Percentiles rank a stretch among this genome's conserved stretches.
These are phyloP conservation scores for Hsuehochloa calcarea DNA, from an alignment of 176 grass and related monocot genomes.

Conservation along the genomic window DNA sequence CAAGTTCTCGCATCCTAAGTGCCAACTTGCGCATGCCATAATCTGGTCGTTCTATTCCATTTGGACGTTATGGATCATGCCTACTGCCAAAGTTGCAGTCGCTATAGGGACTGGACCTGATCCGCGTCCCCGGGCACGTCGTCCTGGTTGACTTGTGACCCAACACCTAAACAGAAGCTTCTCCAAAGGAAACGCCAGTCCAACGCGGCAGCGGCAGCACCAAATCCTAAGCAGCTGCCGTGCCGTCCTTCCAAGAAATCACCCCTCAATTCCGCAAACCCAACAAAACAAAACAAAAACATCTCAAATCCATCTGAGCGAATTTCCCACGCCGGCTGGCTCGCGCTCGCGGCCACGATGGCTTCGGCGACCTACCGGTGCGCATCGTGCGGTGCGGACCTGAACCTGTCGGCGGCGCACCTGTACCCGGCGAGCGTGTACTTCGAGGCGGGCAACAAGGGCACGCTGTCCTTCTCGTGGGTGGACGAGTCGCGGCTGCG, in stretches of 20 bases:
- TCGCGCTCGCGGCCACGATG: not conserved
- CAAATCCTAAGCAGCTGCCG: not conserved
- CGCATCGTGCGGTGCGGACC: constrained; percentile 57
- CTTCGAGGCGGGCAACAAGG: constrained; percentile 94
- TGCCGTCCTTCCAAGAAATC: not conserved
- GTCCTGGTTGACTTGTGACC: not conserved
- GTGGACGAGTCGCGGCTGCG: constrained; percentile 70
- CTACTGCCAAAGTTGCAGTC: no score
- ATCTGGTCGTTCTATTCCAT: no score
- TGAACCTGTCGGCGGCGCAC: constrained; percentile 72
- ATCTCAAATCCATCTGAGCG: not conserved
- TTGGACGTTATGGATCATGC: no score
- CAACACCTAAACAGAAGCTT: not conserved
- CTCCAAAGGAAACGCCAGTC: not conserved
- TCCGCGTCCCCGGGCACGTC: not conserved
- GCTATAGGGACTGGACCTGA: no score
- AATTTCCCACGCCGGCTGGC: not conserved
- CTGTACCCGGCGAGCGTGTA: constrained; percentile 59
- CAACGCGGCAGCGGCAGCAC: not conserved
- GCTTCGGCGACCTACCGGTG: constrained; percentile 45
- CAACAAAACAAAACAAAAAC: not conserved
- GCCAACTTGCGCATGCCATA: no score
- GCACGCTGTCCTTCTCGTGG: constrained; percentile 89
- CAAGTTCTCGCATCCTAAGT: no score
- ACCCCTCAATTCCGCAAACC: not conserved